These are phyloP conservation scores for Croton setiger DNA, from an alignment of 441 rosid species.

Conservation along the genomic window DNA sequence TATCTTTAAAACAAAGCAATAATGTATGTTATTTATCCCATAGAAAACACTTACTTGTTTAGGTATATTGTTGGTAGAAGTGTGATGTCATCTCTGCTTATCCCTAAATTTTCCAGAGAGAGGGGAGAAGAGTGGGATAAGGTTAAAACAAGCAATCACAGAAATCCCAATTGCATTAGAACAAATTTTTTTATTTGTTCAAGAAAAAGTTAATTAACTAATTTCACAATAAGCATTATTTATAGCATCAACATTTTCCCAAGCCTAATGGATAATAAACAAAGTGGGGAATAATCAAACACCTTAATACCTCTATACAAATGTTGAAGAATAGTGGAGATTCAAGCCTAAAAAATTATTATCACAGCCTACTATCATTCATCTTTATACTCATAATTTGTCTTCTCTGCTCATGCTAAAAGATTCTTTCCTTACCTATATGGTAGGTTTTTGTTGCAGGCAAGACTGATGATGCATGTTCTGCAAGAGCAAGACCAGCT, in stretches of 20 bases:
- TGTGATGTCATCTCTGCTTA: slow-evolving; percentile 81
- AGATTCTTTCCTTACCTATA: slow-evolving; percentile 47
- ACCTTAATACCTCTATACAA: background rate
- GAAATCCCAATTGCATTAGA: background rate
- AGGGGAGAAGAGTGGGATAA: too few species aligned
- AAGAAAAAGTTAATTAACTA: slow-evolving; percentile 2
- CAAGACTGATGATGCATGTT: slow-evolving; percentile 77
- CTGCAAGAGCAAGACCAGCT: slow-evolving; percentile 96
- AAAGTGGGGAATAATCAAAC: background rate
- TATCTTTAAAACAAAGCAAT: background rate
- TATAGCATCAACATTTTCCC: background rate
- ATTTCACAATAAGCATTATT: background rate
- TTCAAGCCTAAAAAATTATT: background rate
- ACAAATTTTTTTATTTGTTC: too few species aligned
- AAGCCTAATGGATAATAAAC: background rate
- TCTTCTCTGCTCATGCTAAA: background rate
- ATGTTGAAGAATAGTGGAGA: background rate
- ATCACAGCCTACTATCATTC: background rate
- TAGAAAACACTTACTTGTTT: slow-evolving; percentile 60
- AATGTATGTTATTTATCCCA: background rate
- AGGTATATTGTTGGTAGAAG: slow-evolving; percentile 76
- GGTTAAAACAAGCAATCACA: background rate
- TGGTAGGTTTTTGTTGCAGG: slow-evolving; percentile 84
- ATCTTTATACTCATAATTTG: background rate
- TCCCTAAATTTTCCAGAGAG: slow-evolving; percentile 37